A percentile compares a stretch with the other conserved stretches of the same genome.
Conservation (phyloP, 202 grass and related monocot species). For the Musa balbisiana region DNA sequence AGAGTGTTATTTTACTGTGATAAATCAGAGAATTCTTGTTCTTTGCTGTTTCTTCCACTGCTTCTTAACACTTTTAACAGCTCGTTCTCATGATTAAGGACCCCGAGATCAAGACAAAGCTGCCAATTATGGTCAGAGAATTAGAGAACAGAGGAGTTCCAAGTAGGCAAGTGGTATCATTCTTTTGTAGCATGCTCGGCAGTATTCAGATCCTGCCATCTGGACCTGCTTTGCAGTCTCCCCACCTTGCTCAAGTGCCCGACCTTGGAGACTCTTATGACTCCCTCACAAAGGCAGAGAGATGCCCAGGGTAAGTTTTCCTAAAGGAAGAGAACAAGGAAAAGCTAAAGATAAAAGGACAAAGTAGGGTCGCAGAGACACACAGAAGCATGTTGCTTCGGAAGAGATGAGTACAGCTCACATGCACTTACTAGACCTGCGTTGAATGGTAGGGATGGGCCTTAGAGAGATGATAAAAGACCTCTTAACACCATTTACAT, state of each 20-base stretch:
- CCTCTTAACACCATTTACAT: too few species aligned
- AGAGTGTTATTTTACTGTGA: too few species aligned
- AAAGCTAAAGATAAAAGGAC: background rate
- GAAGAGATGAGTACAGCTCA: background rate
- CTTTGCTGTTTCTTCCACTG: too few species aligned
- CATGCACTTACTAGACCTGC: background rate
- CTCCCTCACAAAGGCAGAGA: background rate
- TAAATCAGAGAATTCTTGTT: too few species aligned
- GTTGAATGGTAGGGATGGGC: too few species aligned
- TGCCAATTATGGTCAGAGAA: background rate
- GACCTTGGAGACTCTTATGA: too few species aligned
- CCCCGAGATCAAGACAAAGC: background rate
- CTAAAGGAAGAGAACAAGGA: background rate
- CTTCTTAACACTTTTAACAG: too few species aligned
- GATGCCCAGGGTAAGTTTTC: background rate
- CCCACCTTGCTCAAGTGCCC: too few species aligned
- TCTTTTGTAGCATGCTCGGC: background rate
- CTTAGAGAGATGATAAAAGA: too few species aligned
- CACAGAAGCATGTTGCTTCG: background rate
- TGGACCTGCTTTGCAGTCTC: too few species aligned
- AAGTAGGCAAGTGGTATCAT: background rate
- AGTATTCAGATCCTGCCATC: background rate
- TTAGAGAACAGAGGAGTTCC: background rate
- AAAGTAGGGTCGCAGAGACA: background rate
- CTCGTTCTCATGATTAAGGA: too few species aligned